Evolutionary conservation across 805 yeast genomes (phyloP), one percentile per base, ranked within the genome.

Genomic region (Kuraishia hungarica): DNA sequence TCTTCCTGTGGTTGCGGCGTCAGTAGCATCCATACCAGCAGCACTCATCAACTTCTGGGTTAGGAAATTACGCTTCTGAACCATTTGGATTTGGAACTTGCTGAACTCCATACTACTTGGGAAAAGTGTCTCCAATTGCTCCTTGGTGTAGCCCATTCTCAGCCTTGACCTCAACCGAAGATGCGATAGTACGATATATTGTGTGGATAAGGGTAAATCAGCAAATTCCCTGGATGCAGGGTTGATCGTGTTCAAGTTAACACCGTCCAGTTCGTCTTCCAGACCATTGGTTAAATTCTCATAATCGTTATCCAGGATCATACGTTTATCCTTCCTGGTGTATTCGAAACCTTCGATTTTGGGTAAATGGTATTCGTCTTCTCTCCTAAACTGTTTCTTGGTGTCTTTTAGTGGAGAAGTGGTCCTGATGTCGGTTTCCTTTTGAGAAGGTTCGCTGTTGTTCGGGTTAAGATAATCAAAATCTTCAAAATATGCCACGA

Each of bases 61-160:
- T 60, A 87, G 84, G 65, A 81, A 91, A 67, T 94, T 94, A 58
- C 99, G 77, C 66, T 90, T 90, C 61, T 89, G 87, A 0, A 94
- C 98, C 81, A 93, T 88, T 61, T 88, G 84, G 58, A 94, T 89
- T 67, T 94, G 99, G 67, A 94, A 94, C 62, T 80, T 85, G 19
- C 97, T 91, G 63, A 94, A 94, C 57, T 91, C 97, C 81, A 89
- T 78, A 54, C 92, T 82, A 62, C 88, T 77, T 0, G 97, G 96
- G 62, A 93, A 94, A 54, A 90, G 72, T 3, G 80, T 72, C 60
- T 89, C 88, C 39, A 94, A 73, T 64, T 94, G 97, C n/a, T 88
- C 91, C 56, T 91, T 89, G 0, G 93, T 77, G 64, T 88, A 92
- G 1, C 99, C 99, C 96, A 94, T 86, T 72, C 99, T 83, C 66